Conservation (phyloP, 2,329 filamentous ascomycete genomes). For the Trichoderma sp. region DNA sequence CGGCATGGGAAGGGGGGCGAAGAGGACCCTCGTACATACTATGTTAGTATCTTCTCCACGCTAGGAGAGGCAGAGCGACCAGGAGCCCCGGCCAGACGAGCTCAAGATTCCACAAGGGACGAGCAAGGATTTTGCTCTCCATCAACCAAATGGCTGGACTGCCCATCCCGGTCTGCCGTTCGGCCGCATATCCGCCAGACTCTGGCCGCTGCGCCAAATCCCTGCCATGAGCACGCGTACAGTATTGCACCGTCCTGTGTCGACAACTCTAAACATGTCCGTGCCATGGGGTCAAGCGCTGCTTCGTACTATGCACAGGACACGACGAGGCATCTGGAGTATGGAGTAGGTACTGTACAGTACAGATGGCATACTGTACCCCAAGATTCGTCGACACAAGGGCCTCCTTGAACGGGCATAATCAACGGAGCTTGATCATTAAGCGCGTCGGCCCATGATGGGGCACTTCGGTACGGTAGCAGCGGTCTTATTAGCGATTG, state of each 20-base stretch:
- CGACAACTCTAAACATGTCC: background rate
- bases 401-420: background rate
- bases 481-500: background rate
- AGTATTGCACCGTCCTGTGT: background rate
- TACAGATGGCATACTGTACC: background rate
- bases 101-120: conserved; percentile 6
- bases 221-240: background rate
- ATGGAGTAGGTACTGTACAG: no score
- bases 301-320: no score
- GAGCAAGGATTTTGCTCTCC: conserved; percentile 27
- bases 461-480: background rate
- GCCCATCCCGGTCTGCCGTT: conserved; percentile 30
- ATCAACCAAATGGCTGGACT: conserved; percentile 27
- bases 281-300: background rate
- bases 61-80: conserved; percentile 1
- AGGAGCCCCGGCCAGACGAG: background rate
- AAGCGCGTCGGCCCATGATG: background rate
- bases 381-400: background rate
- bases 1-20: conserved; percentile 3
- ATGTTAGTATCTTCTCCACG: conserved; percentile 6
- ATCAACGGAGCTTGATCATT: background rate
- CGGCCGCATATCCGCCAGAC: conserved; percentile 25
- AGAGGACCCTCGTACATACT: conserved; percentile 2
- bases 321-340: no score
- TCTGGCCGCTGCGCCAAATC: conserved; percentile 20